Evolutionary conservation across 1,284 basidiomycete genomes (phyloP).

Genomic region (Cutaneotrichosporon cavernicola): DNA sequence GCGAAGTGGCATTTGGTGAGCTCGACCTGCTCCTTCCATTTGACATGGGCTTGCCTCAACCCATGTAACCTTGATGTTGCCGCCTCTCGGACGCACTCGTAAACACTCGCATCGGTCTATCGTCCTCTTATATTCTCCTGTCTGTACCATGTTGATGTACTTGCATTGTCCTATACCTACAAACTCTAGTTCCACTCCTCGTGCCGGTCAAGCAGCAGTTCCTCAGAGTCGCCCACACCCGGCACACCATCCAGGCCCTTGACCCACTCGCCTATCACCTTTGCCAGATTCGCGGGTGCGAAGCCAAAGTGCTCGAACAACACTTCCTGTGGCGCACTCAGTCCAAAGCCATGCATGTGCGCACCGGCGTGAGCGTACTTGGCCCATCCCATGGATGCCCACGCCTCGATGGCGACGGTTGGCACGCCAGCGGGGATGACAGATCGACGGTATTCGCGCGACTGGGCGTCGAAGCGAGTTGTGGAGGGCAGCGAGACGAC

Average conservation of each 20-base stretch:
- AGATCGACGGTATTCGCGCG: constrained; percentile 23
- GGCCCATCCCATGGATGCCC: constrained; percentile 29
- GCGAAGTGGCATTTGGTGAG: background rate
- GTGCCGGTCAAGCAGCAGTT: constrained; percentile 25
- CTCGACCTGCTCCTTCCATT: constrained; percentile 12
- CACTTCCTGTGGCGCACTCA: constrained; percentile 27
- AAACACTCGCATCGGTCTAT: too few species aligned
- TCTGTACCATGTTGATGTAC: constrained; percentile 1
- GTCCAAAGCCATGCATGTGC: constrained; percentile 30
- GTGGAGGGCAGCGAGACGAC: constrained; percentile 34
- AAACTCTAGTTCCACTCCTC: background rate
- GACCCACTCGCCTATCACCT: constrained; percentile 23
- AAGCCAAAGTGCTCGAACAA: constrained; percentile 34
- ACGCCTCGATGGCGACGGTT: constrained; percentile 32
- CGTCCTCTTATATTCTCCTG: background rate
- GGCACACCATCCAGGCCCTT: constrained; percentile 16
- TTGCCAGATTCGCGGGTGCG: constrained; percentile 24
- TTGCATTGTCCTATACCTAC: background rate
- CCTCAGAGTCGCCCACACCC: constrained; percentile 31
- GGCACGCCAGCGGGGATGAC: constrained; percentile 23
- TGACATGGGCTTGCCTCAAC: background rate
- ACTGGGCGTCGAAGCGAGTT: constrained; percentile 29
- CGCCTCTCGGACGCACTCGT: too few species aligned
- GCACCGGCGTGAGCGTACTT: constrained; percentile 30
- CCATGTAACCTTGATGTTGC: too few species aligned